Percentiles rank a stretch among this genome's conserved stretches.
These are phyloP conservation scores for Cadophora sp. DNA, from an alignment of 2,329 filamentous ascomycete species.

Conservation along the genomic window DNA sequence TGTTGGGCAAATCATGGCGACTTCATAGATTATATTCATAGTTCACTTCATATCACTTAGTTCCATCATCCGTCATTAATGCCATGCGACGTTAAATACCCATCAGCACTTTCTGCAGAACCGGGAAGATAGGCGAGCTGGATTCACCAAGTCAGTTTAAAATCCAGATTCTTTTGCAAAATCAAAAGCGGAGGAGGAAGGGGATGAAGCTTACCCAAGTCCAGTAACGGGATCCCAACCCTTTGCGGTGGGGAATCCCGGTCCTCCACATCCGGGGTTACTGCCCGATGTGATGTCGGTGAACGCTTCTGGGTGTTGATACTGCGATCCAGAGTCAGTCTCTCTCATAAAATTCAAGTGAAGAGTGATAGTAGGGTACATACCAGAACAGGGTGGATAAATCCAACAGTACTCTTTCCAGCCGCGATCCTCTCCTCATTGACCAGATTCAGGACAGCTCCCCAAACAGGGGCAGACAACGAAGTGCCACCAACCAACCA, in stretches of 20 bases:
- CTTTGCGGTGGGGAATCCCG: conserved; percentile 48
- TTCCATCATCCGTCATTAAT: no score
- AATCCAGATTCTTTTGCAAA: background rate
- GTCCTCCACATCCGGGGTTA: conserved; percentile 42
- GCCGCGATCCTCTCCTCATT: conserved; percentile 51
- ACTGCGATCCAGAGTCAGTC: conserved; percentile 35
- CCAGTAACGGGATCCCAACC: conserved; percentile 44
- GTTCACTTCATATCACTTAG: no score
- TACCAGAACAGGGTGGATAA: conserved; percentile 51
- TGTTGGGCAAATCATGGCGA: no score
- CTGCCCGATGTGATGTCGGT: conserved; percentile 45
- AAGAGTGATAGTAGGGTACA: conserved; percentile 7
- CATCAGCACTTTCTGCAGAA: conserved; percentile 31
- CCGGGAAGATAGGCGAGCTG: conserved; percentile 37
- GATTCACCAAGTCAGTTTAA: background rate
- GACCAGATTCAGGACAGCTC: conserved; percentile 51
- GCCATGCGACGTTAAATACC: conserved; percentile 13
- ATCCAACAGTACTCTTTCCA: conserved; percentile 51
- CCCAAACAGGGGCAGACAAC: conserved; percentile 52
- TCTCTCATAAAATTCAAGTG: background rate
- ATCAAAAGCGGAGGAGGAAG: background rate
- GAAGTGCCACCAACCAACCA: conserved; percentile 52
- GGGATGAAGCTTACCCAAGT: conserved; percentile 32
- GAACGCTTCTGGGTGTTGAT: conserved; percentile 42
- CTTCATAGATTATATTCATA: no score